Percentiles rank a stretch among this genome's conserved stretches.
Conservation (phyloP, 2,329 filamentous ascomycete genomes). For the Stachybotrys chlorohalonatus region DNA sequence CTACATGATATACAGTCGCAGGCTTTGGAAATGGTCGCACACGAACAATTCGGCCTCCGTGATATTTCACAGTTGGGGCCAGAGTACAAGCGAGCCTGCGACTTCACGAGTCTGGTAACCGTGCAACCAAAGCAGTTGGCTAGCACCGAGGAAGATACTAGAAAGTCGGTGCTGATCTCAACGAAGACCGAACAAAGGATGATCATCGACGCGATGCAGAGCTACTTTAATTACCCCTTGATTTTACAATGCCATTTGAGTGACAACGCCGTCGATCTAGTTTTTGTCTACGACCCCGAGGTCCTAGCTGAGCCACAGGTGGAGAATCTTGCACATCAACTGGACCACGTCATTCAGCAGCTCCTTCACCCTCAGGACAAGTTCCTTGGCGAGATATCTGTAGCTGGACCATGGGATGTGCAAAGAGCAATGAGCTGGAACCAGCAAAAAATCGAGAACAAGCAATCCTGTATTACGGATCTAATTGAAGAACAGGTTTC, state of each 20-base stretch:
- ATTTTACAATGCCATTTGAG: not conserved
- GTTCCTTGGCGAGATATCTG: not conserved
- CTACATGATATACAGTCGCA: conserved; percentile 5
- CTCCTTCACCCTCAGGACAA: not conserved
- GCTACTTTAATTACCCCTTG: conserved; percentile 1
- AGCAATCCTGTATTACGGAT: not conserved
- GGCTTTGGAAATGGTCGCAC: conserved; percentile 7
- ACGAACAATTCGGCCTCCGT: conserved; percentile 10
- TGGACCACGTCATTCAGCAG: not conserved
- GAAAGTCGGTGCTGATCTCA: not conserved
- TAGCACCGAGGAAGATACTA: not conserved
- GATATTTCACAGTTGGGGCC: conserved; percentile 2
- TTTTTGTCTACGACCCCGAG: not conserved
- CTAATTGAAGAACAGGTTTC: not conserved
- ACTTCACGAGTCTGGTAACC: conserved; percentile 8
- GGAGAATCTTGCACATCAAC: conserved; percentile 1
- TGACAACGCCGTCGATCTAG: not conserved
- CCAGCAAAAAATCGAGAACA: not conserved
- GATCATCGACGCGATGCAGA: not conserved
- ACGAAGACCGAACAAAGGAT: not conserved
- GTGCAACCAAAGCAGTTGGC: conserved; percentile 16
- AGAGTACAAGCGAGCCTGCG: conserved; percentile 26
- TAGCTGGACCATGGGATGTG: not conserved
- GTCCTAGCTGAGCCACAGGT: not conserved
- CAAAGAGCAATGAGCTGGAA: not conserved